Evolutionary conservation across 306 rosid genomes (phyloP).

Genomic region (Canavalia ensiformis): DNA sequence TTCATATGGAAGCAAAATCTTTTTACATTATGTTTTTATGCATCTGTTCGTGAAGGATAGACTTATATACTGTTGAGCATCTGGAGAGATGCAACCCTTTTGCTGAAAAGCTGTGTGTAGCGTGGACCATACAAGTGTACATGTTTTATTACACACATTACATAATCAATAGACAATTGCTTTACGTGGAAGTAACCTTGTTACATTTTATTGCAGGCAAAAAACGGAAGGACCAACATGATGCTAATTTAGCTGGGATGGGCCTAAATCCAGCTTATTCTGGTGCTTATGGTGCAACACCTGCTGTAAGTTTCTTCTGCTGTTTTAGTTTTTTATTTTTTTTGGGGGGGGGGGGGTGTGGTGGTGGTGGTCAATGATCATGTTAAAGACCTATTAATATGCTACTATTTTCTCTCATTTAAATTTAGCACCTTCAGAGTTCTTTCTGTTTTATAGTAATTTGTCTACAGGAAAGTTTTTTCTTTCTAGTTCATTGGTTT

Average conservation of each 20-base stretch:
- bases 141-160: neutral
- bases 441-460: conserved; percentile 4
- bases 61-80: conserved; percentile 27
- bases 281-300: conserved; percentile 81
- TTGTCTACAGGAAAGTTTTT: neutral
- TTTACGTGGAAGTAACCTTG: conserved; percentile 14
- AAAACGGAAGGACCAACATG: conserved; percentile 91
- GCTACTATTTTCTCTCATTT: conserved; percentile 9
- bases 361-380: neutral
- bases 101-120: conserved; percentile 14
- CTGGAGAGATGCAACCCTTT: conserved; percentile 11
- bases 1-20: neutral
- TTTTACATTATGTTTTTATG: neutral
- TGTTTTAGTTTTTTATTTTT: neutral
- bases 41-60: neutral
- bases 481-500: conserved; percentile 26
- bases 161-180: conserved; percentile 19
- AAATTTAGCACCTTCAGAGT: conserved; percentile 4
- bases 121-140: conserved; percentile 12
- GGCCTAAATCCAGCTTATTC: conserved; percentile 85
- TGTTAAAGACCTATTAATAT: conserved; percentile 20
- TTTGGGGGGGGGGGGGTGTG: neutral
- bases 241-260: conserved; percentile 85
- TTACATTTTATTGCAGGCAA: conserved; percentile 64
- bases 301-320: conserved; percentile 69